Conservation (phyloP, 148 eudicot species). For the Chenopodium album region DNA sequence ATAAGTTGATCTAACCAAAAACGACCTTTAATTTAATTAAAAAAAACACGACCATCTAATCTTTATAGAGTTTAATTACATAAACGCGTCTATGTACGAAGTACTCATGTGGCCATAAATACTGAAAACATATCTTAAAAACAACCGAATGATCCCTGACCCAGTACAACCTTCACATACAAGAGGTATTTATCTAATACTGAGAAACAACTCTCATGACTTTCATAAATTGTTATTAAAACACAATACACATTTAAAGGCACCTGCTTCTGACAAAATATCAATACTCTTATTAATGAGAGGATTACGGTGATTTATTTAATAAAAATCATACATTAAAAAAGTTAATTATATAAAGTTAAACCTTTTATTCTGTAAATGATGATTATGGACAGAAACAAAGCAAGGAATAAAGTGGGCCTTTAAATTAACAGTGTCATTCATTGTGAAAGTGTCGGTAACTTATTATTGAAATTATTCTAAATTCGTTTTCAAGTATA, state of each 20-base stretch:
- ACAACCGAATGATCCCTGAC: no score
- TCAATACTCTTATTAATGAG: background rate
- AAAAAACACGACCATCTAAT: no score
- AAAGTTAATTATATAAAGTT: background rate
- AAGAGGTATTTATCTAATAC: background rate
- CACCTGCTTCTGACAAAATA: background rate
- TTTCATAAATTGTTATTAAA: background rate
- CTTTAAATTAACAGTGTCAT: background rate
- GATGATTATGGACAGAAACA: constrained; percentile 23
- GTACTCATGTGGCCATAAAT: no score
- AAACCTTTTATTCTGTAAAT: background rate
- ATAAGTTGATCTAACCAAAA: no score
- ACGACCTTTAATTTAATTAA: no score
- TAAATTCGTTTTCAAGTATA: background rate
- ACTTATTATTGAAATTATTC: background rate
- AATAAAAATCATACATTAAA: background rate
- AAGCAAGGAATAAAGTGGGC: constrained; percentile 27
- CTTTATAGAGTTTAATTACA: no score
- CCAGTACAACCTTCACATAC: no score
- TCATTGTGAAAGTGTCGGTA: constrained; percentile 14
- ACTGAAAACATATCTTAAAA: no score
- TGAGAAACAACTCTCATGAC: background rate
- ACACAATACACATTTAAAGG: background rate
- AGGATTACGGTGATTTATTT: background rate
- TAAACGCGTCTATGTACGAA: no score